Evolutionary conservation across 192 early-diverging fungal species (phyloP).

Genomic region (Backusella westeae): DNA sequence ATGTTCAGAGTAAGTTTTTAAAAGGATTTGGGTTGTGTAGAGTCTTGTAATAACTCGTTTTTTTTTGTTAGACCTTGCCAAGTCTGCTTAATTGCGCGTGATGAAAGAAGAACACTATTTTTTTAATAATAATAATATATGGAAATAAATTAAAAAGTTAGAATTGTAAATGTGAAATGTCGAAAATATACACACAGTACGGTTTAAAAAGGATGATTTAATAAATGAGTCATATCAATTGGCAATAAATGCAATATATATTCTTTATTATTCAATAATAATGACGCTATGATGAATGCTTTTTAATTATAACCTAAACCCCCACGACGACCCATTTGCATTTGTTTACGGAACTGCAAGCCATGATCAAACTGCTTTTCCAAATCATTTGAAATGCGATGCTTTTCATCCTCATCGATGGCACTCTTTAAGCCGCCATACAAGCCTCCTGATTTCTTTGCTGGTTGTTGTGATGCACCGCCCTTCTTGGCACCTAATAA

Average conservation of each 20-base stretch:
- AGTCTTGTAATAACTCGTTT: background rate
- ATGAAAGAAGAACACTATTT: background rate
- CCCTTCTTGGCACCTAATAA: constrained; percentile 60
- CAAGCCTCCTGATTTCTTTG: constrained; percentile 33
- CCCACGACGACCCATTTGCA: constrained; percentile 48
- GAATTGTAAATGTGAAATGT: background rate
- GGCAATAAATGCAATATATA: no score
- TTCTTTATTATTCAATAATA: background rate
- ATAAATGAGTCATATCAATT: no score
- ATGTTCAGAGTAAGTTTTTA: constrained; percentile 48
- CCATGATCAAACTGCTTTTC: constrained; percentile 59
- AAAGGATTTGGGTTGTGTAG: background rate
- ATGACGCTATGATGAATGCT: background rate
- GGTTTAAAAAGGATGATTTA: no score
- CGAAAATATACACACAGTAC: background rate
- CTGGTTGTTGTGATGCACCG: constrained; percentile 4
- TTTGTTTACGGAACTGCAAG: constrained; percentile 49
- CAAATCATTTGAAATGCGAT: constrained; percentile 53
- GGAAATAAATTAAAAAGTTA: background rate
- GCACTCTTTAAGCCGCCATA: constrained; percentile 46
- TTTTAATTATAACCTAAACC: constrained; percentile 48
- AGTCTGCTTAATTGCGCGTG: background rate
- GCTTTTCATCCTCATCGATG: constrained; percentile 49
- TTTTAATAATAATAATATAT: background rate
- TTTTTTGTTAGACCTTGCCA: constrained; percentile 10